Conservation (phyloP, 495 filamentous ascomycete species). For the Hypoxylon rickii region DNA sequence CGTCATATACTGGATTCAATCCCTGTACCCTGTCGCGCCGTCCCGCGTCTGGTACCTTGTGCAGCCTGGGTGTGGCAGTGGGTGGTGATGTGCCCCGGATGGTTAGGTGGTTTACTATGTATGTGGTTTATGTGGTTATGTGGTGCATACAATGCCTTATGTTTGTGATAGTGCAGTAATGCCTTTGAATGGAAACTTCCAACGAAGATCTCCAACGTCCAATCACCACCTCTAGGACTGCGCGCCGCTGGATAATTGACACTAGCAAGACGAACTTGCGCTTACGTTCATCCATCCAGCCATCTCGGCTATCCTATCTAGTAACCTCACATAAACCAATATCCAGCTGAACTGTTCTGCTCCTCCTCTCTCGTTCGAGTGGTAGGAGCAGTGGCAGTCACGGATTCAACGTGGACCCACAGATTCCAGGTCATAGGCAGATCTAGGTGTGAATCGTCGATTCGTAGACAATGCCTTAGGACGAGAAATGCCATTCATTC, state of each 20-base stretch:
- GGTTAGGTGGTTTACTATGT: no score
- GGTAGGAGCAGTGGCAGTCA: no score
- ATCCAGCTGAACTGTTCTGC: no score
- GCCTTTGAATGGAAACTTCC: conserved; percentile 13
- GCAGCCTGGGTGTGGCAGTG: no score
- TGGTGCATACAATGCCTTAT: neutral
- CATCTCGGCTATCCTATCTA: neutral
- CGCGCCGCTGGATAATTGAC: neutral
- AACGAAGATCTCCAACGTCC: conserved; percentile 22
- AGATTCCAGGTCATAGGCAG: no score
- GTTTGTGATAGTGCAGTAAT: conserved; percentile 25
- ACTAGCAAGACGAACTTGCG: neutral
- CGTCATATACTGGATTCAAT: conserved; percentile 15
- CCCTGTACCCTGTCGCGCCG: conserved; percentile 28
- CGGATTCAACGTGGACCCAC: conserved; percentile 32
- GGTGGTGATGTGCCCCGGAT: no score
- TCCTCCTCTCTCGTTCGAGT: no score
- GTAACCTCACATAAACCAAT: no score
- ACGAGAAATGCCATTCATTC: conserved; percentile 11
- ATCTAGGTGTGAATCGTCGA: conserved; percentile 10
- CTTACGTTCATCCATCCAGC: neutral
- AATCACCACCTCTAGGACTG: no score
- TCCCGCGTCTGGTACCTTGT: conserved; percentile 22
- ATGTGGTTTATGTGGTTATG: no score
- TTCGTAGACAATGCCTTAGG: conserved; percentile 6